Conservation (phyloP, 345 rosid species). For the Pugionium cornutum region DNA sequence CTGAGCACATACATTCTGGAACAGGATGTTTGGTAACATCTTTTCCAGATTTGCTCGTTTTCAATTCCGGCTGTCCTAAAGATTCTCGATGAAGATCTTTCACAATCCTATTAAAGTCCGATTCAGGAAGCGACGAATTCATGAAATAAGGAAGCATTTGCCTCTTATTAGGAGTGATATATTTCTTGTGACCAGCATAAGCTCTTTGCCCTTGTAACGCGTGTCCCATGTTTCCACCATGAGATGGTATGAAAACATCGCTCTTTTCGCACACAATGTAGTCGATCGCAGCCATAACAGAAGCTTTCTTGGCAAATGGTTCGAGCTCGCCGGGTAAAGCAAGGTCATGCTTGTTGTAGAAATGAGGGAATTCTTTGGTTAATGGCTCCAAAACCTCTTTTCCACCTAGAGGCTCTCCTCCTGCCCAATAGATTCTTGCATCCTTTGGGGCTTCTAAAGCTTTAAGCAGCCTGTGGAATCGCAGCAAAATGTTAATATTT, state of each 20-base stretch:
- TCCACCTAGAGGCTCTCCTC: constrained; percentile 93
- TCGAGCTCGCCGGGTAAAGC: constrained; percentile 82
- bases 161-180: constrained; percentile 89
- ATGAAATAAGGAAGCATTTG: constrained; percentile 93
- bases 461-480: constrained; percentile 72
- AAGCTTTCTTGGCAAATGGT: constrained; percentile 78
- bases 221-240: constrained; percentile 99
- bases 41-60: constrained; percentile 65
- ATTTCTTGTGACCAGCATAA: constrained; percentile 92
- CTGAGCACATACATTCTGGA: constrained; percentile 88
- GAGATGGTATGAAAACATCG: constrained; percentile 96
- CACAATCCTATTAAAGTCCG: constrained; percentile 70
- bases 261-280: constrained; percentile 76
- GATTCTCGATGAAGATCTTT: constrained; percentile 79
- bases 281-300: constrained; percentile 89
- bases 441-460: constrained; percentile 81
- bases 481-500: neutral
- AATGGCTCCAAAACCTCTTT: constrained; percentile 73
- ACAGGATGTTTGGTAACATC: constrained; percentile 94
- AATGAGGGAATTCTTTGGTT: constrained; percentile 63
- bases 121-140: constrained; percentile 66
- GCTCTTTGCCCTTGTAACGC: constrained; percentile 93
- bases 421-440: constrained; percentile 92
- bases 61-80: constrained; percentile 81
- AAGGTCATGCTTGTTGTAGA: constrained; percentile 85